Evolutionary conservation across 345 rosid genomes (phyloP).

Genomic region (Nasturtium officinale): DNA sequence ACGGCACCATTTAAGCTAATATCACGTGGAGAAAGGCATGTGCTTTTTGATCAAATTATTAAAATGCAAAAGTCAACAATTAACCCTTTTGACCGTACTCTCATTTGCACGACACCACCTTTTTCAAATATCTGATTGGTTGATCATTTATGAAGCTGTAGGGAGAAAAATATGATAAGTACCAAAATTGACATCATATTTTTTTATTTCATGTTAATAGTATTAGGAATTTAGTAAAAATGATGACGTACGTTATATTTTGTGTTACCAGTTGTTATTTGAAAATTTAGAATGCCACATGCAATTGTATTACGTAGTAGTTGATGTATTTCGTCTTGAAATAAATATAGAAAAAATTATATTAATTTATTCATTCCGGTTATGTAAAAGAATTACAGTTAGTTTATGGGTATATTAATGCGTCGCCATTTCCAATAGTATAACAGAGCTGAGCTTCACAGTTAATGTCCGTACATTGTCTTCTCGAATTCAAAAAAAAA

Average conservation of each 20-base stretch:
- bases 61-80: constrained; percentile 43
- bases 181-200: neutral
- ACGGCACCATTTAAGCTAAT: constrained; percentile 39
- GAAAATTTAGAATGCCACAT: neutral
- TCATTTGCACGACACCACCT: constrained; percentile 18
- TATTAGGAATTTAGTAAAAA: too few species aligned
- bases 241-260: neutral
- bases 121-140: neutral
- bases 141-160: neutral
- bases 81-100: constrained; percentile 35
- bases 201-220: too few species aligned
- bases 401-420: neutral
- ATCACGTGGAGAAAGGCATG: constrained; percentile 43
- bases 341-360: too few species aligned
- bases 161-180: neutral
- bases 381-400: neutral
- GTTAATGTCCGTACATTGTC: constrained; percentile 27
- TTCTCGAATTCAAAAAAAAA: neutral
- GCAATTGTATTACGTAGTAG: neutral
- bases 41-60: constrained; percentile 31
- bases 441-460: neutral
- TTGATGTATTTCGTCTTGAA: neutral
- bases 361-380: neutral
- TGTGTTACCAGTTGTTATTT: neutral
- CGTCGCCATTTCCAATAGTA: neutral